A percentile compares a stretch with the other conserved stretches of the same genome.
phyloP scores from a whole-genome alignment of 2,329 filamentous ascomycete species.

The Microdochium paspali region DNA sequence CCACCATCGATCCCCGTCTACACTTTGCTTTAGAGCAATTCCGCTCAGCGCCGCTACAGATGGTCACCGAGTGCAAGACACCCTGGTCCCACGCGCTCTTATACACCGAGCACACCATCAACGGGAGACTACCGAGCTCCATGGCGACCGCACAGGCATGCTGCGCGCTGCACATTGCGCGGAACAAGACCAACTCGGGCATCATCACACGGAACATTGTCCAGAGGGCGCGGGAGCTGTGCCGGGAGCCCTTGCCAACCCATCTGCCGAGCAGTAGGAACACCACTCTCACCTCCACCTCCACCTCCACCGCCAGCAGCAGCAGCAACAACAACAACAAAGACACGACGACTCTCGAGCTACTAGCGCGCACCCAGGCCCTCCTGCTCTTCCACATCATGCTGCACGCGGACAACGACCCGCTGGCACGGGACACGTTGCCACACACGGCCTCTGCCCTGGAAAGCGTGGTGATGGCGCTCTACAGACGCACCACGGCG shows the following conservation, averaged over 20 bases:
- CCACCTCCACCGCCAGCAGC: background rate
- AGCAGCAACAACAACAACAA: background rate
- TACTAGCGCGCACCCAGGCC: background rate
- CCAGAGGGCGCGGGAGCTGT: background rate
- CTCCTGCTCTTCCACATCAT: conserved; percentile 1
- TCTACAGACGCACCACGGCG: background rate
- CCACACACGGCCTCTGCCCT: background rate
- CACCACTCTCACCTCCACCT: no score
- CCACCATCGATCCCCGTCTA: background rate
- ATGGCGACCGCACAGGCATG: background rate
- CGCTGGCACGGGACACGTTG: background rate
- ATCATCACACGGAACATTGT: background rate
- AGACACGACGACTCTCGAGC: conserved; percentile 1
- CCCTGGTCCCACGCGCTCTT: background rate
- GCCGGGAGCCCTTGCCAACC: no score
- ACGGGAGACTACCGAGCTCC: background rate
- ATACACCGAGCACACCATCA: no score
- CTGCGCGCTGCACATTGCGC: background rate
- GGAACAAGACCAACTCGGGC: background rate
- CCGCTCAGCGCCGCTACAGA: background rate
- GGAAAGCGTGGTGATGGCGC: background rate
- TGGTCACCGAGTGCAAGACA: background rate
- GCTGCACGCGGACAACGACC: background rate
- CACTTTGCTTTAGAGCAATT: background rate
- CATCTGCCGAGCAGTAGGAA: no score